Evolutionary conservation across 2,329 filamentous ascomycete species (phyloP).

Genomic region (Colletotrichum sp.): DNA sequence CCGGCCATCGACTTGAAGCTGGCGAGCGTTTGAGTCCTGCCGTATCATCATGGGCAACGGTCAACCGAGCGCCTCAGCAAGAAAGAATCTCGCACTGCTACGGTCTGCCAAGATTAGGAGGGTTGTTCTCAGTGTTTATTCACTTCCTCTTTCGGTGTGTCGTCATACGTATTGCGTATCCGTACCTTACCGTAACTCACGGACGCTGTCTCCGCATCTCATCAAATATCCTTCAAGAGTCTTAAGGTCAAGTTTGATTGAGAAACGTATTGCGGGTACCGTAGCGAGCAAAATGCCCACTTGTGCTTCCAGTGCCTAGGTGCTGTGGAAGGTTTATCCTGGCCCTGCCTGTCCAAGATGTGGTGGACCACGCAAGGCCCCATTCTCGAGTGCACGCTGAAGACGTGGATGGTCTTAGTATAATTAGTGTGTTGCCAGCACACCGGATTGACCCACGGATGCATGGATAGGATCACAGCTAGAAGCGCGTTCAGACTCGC

Average conservation of each 20-base stretch:
- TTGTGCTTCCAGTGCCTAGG: neutral
- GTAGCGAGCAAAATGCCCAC: neutral
- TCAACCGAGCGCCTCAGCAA: neutral
- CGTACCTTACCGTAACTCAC: neutral
- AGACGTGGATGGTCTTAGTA: neutral
- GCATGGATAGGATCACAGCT: neutral
- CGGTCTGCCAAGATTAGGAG: neutral
- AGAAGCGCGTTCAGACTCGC: neutral
- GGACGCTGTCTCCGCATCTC: neutral
- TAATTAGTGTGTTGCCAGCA: neutral
- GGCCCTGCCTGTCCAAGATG: neutral
- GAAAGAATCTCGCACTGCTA: neutral
- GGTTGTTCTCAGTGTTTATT: neutral
- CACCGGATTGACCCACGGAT: neutral
- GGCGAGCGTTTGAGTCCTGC: neutral
- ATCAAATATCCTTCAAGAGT: neutral
- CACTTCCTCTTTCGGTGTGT: neutral
- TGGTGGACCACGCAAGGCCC: neutral
- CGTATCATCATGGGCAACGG: conserved; percentile 4
- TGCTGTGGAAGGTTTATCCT: neutral
- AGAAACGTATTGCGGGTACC: conserved; percentile 1
- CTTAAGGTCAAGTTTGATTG: neutral
- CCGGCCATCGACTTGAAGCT: neutral
- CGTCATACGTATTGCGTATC: neutral
- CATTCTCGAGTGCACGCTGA: neutral